Percentiles rank a stretch among this genome's conserved stretches.
Evolutionary conservation across 257 asterid species (phyloP).

Genomic region (Euphrasia confusa): DNA sequence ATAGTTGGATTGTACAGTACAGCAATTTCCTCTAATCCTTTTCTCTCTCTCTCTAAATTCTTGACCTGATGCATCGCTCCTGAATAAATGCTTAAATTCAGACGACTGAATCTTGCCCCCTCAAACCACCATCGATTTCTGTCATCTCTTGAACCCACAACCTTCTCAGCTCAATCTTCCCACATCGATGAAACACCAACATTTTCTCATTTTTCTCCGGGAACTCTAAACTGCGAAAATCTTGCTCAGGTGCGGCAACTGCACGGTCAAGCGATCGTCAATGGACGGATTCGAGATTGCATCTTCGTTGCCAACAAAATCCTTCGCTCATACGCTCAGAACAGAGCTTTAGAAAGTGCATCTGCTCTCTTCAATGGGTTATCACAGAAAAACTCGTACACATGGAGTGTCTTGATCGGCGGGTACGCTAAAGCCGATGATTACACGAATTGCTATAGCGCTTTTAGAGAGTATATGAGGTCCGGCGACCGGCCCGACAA

Average conservation of each 20-base stretch:
- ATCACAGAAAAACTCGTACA: slow-evolving; percentile 33
- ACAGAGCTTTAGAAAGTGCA: slow-evolving; percentile 33
- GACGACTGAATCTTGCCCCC: slow-evolving; percentile 15
- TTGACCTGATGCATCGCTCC: too few relatives aligned
- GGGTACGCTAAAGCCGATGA: slow-evolving; percentile 50
- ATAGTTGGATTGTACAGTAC: too few relatives aligned
- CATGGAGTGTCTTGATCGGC: slow-evolving; percentile 60
- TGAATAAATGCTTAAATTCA: slow-evolving; percentile 29
- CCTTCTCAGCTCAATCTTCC: slow-evolving; percentile 17
- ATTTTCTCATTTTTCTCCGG: slow-evolving; percentile 17
- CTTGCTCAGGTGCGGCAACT: slow-evolving; percentile 33
- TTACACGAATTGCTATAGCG: slow-evolving; percentile 30
- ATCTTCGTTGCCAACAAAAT: slow-evolving; percentile 34
- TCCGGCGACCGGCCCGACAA: slow-evolving; percentile 39
- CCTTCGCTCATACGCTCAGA: slow-evolving; percentile 34
- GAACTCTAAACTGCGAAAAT: slow-evolving; percentile 25
- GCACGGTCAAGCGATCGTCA: slow-evolving; percentile 34
- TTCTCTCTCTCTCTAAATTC: too few relatives aligned
- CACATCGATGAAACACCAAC: slow-evolving; percentile 11
- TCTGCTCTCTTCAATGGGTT: slow-evolving; percentile 36
- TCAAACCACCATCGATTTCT: slow-evolving; percentile 24
- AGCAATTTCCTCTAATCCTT: too few relatives aligned
- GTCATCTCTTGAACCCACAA: slow-evolving; percentile 22
- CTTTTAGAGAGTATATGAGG: slow-evolving; percentile 48
- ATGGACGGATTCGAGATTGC: slow-evolving; percentile 31